phyloP scores from a whole-genome alignment of 768 basidiomycete species.

The Mycena capillaripes region DNA sequence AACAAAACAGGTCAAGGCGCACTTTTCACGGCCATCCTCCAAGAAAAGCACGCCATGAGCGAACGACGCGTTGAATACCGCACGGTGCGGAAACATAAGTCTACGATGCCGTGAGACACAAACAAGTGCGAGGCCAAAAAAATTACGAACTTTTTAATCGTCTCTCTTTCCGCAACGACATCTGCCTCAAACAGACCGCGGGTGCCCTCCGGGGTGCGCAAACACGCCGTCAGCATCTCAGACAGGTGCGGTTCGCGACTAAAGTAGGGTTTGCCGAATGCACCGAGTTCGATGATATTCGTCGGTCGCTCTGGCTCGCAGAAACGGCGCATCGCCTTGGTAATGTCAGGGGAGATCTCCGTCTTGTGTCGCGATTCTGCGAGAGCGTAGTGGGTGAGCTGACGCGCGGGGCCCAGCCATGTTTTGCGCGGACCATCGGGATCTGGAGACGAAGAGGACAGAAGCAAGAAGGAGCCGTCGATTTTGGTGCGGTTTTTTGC shows the following conservation, averaged over 20 bases:
- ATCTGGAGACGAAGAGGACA: conserved; percentile 14
- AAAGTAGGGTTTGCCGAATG: conserved; percentile 1
- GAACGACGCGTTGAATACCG: conserved; percentile 30
- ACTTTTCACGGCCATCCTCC: conserved; percentile 1
- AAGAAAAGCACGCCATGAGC: conserved; percentile 31
- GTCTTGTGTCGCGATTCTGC: background rate
- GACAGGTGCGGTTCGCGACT: background rate
- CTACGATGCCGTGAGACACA: background rate
- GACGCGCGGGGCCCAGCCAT: conserved; percentile 20
- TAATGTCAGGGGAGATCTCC: conserved; percentile 1
- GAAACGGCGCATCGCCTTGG: conserved; percentile 27
- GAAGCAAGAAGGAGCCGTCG: background rate
- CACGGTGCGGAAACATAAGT: conserved; percentile 29
- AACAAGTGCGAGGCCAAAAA: background rate
- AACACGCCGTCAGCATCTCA: conserved; percentile 21
- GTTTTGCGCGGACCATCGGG: conserved; percentile 8
- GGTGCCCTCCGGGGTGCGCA: background rate
- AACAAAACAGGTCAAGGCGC: background rate
- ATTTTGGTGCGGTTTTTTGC: conserved; percentile 15
- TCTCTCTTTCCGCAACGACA: conserved; percentile 27
- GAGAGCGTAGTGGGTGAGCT: conserved; percentile 17
- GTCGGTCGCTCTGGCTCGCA: background rate
- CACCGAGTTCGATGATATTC: conserved; percentile 9
- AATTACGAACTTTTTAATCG: conserved; percentile 21
- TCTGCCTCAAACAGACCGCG: conserved; percentile 25